These are phyloP conservation scores for Lyophyllum atratum DNA, from an alignment of 768 basidiomycete genomes.

Conservation along the genomic window DNA sequence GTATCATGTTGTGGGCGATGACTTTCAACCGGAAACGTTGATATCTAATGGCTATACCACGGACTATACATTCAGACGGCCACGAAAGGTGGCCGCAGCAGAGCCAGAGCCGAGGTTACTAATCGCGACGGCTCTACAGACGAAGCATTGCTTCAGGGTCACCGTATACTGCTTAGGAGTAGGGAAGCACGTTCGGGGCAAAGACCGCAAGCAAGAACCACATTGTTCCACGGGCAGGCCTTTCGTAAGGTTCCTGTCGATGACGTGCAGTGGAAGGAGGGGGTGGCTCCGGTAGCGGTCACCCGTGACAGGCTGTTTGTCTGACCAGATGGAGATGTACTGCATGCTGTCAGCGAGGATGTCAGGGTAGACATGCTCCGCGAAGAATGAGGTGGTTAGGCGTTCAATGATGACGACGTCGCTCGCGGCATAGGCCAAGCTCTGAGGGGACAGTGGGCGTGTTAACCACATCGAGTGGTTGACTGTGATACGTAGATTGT, in stretches of 20 bases:
- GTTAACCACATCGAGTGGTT: slow-evolving; percentile 9
- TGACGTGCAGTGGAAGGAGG: slow-evolving; percentile 5
- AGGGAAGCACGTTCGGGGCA: not conserved
- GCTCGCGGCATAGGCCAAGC: slow-evolving; percentile 3
- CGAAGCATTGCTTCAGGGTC: not conserved
- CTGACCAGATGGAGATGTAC: slow-evolving; percentile 11
- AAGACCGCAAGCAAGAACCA: not conserved
- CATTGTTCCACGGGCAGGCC: not conserved
- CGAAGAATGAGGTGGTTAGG: not conserved
- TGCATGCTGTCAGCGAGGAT: slow-evolving; percentile 5
- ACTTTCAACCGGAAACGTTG: too few species aligned
- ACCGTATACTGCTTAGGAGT: not conserved
- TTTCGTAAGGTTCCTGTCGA: not conserved
- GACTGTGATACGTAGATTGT: not conserved
- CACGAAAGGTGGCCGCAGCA: too few species aligned
- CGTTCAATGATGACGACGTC: slow-evolving; percentile 10
- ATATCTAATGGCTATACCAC: too few species aligned
- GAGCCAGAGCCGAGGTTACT: not conserved
- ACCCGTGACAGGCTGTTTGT: not conserved
- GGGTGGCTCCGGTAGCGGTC: slow-evolving; percentile 6
- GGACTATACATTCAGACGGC: too few species aligned
- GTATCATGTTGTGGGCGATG: too few species aligned
- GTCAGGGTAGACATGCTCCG: not conserved
- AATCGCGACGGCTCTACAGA: not conserved
- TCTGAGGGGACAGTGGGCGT: not conserved